Conservation (phyloP, 306 rosid species). For the Sicyos edulis region DNA sequence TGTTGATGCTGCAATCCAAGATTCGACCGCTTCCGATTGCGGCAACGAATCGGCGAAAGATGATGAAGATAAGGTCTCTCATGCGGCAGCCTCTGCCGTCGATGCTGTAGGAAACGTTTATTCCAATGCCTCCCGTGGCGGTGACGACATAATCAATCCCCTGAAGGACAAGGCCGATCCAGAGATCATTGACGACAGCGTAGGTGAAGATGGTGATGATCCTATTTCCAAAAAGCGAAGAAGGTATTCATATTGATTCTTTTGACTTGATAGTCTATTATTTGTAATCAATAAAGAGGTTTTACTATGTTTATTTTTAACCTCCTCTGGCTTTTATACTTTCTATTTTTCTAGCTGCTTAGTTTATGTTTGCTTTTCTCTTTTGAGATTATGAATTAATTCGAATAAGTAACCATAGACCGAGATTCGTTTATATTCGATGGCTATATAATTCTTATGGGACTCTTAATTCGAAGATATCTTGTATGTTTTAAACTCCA, state of each 20-base stretch:
- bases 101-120: constrained; percentile 24
- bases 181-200: not conserved
- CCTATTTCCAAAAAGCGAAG: constrained; percentile 44
- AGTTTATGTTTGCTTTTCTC: not conserved
- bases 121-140: constrained; percentile 26
- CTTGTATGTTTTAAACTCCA: not conserved
- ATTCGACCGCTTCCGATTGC: too few species aligned
- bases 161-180: constrained; percentile 28
- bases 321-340: not conserved
- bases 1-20: constrained; percentile 22
- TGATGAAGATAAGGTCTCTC: constrained; percentile 16
- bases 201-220: constrained; percentile 29
- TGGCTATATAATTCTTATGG: not conserved
- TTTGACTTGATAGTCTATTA: not conserved
- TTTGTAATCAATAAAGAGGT: not conserved
- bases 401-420: not conserved
- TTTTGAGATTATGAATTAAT: not conserved
- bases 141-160: constrained; percentile 3
- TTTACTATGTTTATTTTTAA: not conserved
- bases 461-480: not conserved
- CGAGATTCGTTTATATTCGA: not conserved
- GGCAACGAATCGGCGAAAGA: too few species aligned
- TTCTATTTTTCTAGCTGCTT: not conserved
- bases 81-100: constrained; percentile 14
- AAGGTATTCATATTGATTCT: constrained; percentile 38